These are phyloP conservation scores for Eucalyptus guilfoylei DNA, from an alignment of 345 rosid genomes.

Conservation along the genomic window DNA sequence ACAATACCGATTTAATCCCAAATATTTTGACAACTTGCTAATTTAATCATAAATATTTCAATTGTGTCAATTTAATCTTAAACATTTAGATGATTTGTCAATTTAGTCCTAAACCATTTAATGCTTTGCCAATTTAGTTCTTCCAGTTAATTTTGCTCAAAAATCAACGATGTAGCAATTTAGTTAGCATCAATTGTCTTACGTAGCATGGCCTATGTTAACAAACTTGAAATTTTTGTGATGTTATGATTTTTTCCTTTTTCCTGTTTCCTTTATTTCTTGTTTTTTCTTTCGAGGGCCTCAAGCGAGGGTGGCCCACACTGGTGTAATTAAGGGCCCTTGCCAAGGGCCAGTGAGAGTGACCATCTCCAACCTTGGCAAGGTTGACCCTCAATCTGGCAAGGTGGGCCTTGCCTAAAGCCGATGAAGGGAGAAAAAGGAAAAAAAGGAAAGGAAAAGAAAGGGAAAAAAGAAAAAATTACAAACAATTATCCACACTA, in stretches of 20 bases:
- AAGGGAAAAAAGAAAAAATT: neutral
- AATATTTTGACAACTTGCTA: too few relatives aligned
- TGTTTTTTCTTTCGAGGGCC: rapidly evolving
- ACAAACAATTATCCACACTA: rapidly evolving
- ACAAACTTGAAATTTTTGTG: too few relatives aligned
- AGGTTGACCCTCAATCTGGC: neutral
- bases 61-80: neutral
- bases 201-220: rapidly evolving
- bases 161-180: too few relatives aligned
- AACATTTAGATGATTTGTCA: too few relatives aligned
- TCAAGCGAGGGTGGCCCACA: neutral
- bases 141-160: rapidly evolving
- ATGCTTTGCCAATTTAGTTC: neutral
- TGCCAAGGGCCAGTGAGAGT: rapidly evolving
- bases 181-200: neutral
- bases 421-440: neutral
- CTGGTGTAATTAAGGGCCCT: rapidly evolving
- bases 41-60: neutral
- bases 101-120: neutral
- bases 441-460: too few relatives aligned
- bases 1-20: rapidly evolving
- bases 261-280: too few relatives aligned
- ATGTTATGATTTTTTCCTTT: too few relatives aligned
- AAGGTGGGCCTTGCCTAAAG: neutral
- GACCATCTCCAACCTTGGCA: neutral